These are phyloP conservation scores for Globisporangium irregulare DNA, from an alignment of 352 stramenopile genomes.

Conservation along the genomic window DNA sequence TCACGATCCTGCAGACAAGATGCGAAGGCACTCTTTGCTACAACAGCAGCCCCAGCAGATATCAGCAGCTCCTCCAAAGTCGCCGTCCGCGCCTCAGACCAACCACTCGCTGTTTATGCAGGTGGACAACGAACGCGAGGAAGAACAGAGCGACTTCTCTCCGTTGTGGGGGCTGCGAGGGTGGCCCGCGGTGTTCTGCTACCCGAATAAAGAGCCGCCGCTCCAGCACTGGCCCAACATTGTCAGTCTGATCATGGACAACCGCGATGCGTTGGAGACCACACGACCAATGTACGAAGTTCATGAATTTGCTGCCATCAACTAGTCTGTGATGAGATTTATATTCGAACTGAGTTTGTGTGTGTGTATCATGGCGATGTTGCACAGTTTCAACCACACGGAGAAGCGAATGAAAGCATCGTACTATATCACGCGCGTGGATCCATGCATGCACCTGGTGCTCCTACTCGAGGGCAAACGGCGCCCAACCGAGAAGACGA, in stretches of 20 bases:
- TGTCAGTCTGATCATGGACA: conserved; percentile 87
- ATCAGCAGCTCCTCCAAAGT: not conserved
- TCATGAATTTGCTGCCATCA: not conserved
- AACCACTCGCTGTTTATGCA: conserved; percentile 52
- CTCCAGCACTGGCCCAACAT: conserved; percentile 85
- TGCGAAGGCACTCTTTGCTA: conserved; percentile 18
- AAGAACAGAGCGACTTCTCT: conserved; percentile 74
- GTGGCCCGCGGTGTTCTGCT: conserved; percentile 83
- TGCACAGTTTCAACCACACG: conserved; percentile 51
- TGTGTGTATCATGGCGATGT: conserved; percentile 5
- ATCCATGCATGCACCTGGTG: conserved; percentile 73
- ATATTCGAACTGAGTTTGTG: not conserved
- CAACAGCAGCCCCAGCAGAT: conserved; percentile 18
- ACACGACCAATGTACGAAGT: conserved; percentile 50
- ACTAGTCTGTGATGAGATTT: not conserved
- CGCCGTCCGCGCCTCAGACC: conserved; percentile 14
- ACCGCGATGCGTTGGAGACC: conserved; percentile 48
- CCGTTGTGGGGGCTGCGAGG: conserved; percentile 75
- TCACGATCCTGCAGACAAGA: conserved; percentile 11
- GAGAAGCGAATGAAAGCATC: conserved; percentile 64
- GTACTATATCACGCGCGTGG: conserved; percentile 76
- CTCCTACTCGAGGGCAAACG: conserved; percentile 69
- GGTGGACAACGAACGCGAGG: conserved; percentile 50
- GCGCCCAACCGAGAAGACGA: conserved; percentile 63
- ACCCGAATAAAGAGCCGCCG: conserved; percentile 54